Base-by-base conservation (phyloP, 305 asterid genomes). In the Fraxinus sp. region DNA sequence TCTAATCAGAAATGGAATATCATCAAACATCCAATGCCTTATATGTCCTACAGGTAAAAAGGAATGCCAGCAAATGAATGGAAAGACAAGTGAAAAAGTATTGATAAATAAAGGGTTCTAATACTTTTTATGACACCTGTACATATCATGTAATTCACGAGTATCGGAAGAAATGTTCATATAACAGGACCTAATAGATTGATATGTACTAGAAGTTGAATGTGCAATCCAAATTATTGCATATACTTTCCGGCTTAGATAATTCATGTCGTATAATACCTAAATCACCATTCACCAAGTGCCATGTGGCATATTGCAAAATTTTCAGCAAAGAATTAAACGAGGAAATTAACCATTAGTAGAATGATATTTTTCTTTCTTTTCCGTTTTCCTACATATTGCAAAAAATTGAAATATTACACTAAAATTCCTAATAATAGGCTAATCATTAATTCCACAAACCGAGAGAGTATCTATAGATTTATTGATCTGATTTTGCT, bases 1-100 rank as follows among this genome's bases (percentile, higher is more conserved):
- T 22, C 71, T 37, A 72, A 81, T 86, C 64, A 86, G 81, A 81
- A 64, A 76, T 64, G 78, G 79, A 68, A 82, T 59, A 66, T 37
- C 84, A 79, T 30, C 11, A 52, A 83, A 39, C 39, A 80, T 77
- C 66, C 32, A 37, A 20, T 18, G 22, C 18, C 28, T 35, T 46
- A 24, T 33, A 62, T 16, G 75, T 79, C 77, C 68, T 26, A 75
- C 24, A 76, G 49, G 80, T 72, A 41, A 77, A 72, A 32, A 68
- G 55, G 30, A 78, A 80, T 6, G 71, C 72, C 80, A 80, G 64
- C 72, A 86, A 77, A 41, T 20, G 13, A 52, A 62, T 36, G 68
- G 80, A 20, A 6, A 30, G 46, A 36, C 24, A 4, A 57, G 10
- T 46, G 14, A 68, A 79, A 5, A 41, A 28, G 26, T 26, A 41